These are phyloP conservation scores for Mortierella sp. DNA, from an alignment of 371 early-diverging fungal species.

Conservation along the genomic window DNA sequence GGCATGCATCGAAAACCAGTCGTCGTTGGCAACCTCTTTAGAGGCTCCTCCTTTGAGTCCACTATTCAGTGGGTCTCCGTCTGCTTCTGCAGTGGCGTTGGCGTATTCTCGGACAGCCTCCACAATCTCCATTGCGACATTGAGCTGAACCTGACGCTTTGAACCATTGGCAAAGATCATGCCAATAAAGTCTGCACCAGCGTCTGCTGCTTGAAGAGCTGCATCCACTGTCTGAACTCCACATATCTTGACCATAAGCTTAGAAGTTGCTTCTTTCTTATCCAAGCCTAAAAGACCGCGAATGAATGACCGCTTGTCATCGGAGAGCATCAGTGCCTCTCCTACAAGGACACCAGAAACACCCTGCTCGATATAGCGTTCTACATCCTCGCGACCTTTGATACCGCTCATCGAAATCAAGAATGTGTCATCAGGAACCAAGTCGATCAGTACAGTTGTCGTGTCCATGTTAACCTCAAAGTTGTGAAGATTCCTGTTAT, in stretches of 20 bases:
- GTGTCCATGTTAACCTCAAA: slow-evolving; percentile 94
- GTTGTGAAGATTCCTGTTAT: slow-evolving; percentile 96
- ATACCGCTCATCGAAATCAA: slow-evolving; percentile 94
- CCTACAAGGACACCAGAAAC: slow-evolving; percentile 93
- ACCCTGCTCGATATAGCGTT: slow-evolving; percentile 76
- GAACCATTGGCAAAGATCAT: slow-evolving; percentile 87
- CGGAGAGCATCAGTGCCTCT: slow-evolving; percentile 93
- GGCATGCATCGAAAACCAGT: slow-evolving; percentile 72
- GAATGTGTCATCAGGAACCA: slow-evolving; percentile 78
- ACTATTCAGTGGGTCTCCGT: slow-evolving; percentile 6
- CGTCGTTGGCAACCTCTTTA: slow-evolving; percentile 43
- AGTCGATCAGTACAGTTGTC: slow-evolving; percentile 78
- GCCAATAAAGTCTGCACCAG: slow-evolving; percentile 90
- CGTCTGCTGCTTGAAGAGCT: slow-evolving; percentile 79
- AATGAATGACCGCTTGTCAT: slow-evolving; percentile 80
- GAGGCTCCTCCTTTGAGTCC: background rate
- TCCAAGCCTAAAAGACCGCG: slow-evolving; percentile 66
- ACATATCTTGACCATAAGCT: slow-evolving; percentile 87
- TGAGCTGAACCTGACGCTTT: slow-evolving; percentile 69
- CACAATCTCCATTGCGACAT: slow-evolving; percentile 72
- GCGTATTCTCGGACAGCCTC: slow-evolving; percentile 64
- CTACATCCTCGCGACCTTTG: slow-evolving; percentile 84
- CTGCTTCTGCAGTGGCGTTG: slow-evolving; percentile 31
- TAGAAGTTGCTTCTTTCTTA: slow-evolving; percentile 52
- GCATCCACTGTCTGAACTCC: slow-evolving; percentile 87